Base-by-base conservation (phyloP, 139 green algal species). In the Eudorina sp. region DNA sequence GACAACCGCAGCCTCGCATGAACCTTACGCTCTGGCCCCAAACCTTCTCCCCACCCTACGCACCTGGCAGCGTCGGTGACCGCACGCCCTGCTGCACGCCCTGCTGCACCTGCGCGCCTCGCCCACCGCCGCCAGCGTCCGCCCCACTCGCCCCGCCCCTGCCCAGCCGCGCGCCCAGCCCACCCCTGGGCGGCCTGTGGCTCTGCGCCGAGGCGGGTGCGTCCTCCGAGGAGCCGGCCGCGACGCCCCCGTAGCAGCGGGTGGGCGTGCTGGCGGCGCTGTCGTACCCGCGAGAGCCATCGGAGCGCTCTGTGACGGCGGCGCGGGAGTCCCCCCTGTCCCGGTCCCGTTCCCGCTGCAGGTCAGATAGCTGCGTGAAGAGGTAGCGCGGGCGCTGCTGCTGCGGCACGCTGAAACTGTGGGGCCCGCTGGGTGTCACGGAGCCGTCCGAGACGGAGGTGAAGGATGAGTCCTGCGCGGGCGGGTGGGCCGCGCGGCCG, bases 241-340 rank as follows among this genome's bases (percentile, higher is more conserved):
- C 13, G 31, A 0, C 34, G 41, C 9, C 46, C 55, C 78, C 38
- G 14, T 0, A 16, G 80, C 27, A n/a, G 8, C 80, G 80, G n/a
- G 60, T 86, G 40, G 80, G 80, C 2, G 80, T 86, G 80, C 38
- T 86, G 58, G 53, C 11, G 41, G 68, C 58, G 80, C 60, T 77
- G 45, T 64, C 51, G 80, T 77, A 86, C n/a, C 80, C 80, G 60
- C 80, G 80, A 1, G 46, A 79, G 70, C 34, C 3, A 46, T 66
- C 74, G 14, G 45, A 14, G 16, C 46, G 48, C 6, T 38, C 19
- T 0, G 4, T 36, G 1, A 3, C 75, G 48, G 16, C 34, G 51
- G 18, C 48, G 48, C 29, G 29, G 48, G 8, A 23, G 48, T 19
- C 6, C n/a, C 13, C 46, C 25, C 46, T 4, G 3, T 48, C 77